Percentiles rank a stretch among this genome's conserved stretches.
Conservation (phyloP, 176 grass and related monocot species). For the Triticum turgidum region DNA sequence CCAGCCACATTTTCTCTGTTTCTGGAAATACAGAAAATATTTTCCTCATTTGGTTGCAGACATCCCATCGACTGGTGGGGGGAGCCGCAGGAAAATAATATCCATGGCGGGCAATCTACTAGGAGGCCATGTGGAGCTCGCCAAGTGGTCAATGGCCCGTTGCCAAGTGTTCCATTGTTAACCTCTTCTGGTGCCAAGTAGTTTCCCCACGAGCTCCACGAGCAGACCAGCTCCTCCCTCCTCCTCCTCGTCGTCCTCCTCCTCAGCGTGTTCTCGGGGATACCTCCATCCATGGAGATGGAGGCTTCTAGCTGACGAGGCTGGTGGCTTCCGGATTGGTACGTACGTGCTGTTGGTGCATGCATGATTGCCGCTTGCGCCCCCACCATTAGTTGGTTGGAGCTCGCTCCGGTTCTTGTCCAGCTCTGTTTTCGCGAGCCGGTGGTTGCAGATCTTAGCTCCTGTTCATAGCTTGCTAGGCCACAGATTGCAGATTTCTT, state of each 20-base stretch:
- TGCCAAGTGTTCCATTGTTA: constrained; percentile 5
- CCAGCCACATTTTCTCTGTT: constrained; percentile 10
- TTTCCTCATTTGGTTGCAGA: not conserved
- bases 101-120: constrained; percentile 19
- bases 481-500: not conserved
- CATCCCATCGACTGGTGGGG: constrained; percentile 5
- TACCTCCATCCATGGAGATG: not conserved
- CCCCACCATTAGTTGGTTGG: not conserved
- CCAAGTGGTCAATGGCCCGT: constrained; percentile 17
- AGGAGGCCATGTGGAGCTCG: constrained; percentile 27
- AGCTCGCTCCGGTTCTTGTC: not conserved
- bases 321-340: not conserved
- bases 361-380: not conserved
- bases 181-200: not conserved
- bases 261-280: too few relatives aligned
- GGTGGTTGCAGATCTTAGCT: not conserved
- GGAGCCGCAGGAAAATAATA: not conserved
- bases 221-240: not conserved
- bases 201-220: not conserved
- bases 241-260: not conserved
- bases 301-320: not conserved
- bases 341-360: not conserved
- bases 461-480: not conserved
- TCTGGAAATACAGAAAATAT: not conserved
- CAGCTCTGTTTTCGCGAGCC: not conserved